Evolutionary conservation across 352 stramenopile species (phyloP).

Genomic region (Phytophthora pistaciae): DNA sequence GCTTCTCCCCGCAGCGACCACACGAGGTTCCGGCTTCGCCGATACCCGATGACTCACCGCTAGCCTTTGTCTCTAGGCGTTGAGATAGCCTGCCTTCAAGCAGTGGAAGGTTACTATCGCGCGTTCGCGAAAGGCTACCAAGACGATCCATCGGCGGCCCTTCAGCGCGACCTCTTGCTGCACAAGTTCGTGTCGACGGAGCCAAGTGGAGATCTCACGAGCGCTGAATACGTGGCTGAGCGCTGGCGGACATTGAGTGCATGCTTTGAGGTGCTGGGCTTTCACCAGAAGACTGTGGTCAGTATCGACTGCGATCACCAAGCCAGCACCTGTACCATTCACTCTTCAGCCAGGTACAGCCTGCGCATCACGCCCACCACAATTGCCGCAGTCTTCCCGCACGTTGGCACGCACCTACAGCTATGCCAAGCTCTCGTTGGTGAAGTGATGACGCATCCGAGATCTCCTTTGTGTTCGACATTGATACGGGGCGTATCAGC

Average conservation of each 20-base stretch:
- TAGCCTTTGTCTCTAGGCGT: too few relatives aligned
- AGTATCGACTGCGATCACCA: neutral
- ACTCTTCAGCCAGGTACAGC: neutral
- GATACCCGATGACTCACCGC: too few relatives aligned
- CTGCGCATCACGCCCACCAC: neutral
- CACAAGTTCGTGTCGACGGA: neutral
- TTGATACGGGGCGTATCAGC: neutral
- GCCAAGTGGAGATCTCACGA: neutral
- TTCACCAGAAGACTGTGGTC: neutral
- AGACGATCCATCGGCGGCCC: neutral
- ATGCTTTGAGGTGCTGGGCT: neutral
- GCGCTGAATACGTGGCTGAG: neutral
- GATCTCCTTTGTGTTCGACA: constrained; percentile 9
- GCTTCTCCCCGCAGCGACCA: too few relatives aligned
- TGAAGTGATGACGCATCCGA: neutral
- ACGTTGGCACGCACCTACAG: neutral
- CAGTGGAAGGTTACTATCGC: neutral
- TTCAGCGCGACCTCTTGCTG: neutral
- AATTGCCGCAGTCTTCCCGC: neutral
- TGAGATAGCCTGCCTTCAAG: neutral
- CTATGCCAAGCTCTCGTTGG: neutral
- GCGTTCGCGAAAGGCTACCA: neutral
- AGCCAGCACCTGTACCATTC: neutral
- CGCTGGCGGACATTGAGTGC: neutral
- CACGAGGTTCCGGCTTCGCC: too few relatives aligned